Percentiles rank a stretch among this genome's conserved stretches.
Evolutionary conservation across 257 asterid genomes (phyloP).

Genomic region (Solanum pennellii): DNA sequence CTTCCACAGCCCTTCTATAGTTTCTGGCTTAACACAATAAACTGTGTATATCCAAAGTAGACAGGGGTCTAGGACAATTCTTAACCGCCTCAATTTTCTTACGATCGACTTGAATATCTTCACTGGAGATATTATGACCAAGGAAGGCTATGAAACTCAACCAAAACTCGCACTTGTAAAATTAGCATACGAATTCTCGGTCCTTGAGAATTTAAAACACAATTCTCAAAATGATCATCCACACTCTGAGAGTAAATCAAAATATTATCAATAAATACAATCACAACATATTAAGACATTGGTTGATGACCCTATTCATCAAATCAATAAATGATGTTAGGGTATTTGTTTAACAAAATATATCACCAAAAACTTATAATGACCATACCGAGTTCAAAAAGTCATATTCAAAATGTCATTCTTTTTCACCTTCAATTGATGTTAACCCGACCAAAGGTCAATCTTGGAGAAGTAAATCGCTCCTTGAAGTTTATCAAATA

Average conservation of each 20-base stretch:
- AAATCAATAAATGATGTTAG: not conserved
- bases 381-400: not conserved
- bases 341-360: not conserved
- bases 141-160: not conserved
- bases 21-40: not conserved
- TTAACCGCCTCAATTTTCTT: not conserved
- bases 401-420: too few species aligned
- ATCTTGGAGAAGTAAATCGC: not conserved
- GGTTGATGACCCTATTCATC: not conserved
- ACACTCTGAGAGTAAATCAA: not conserved
- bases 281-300: too few species aligned
- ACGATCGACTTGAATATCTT: not conserved
- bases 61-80: not conserved
- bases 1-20: not conserved
- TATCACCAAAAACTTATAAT: not conserved
- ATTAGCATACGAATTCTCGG: not conserved
- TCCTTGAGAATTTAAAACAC: not conserved
- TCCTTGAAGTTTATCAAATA: not conserved
- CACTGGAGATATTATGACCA: not conserved
- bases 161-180: not conserved
- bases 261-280: too few species aligned
- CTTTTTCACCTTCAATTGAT: not conserved
- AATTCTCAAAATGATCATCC: not conserved
- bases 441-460: not conserved
- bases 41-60: not conserved